Percentiles rank a stretch among this genome's conserved stretches.
These are phyloP conservation scores for Talaromyces sp. DNA, from an alignment of 2,329 filamentous ascomycete species.

Conservation along the genomic window DNA sequence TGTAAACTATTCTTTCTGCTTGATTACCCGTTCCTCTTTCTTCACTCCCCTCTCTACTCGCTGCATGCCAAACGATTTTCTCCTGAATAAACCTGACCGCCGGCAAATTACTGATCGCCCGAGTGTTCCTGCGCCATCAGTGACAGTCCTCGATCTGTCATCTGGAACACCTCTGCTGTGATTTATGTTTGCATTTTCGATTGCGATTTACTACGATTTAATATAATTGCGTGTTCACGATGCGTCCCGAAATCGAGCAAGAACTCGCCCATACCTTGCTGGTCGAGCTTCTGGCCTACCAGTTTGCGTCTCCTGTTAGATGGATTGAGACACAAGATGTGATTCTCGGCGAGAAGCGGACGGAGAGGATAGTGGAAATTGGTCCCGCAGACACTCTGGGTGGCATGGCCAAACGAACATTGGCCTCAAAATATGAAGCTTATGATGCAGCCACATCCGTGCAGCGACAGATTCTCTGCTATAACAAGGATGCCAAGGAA, in stretches of 20 bases:
- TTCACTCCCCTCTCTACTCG: constrained; percentile 15
- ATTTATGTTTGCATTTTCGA: constrained; percentile 11
- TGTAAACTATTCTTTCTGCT: constrained; percentile 14
- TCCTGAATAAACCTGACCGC: constrained; percentile 4
- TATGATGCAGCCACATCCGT: constrained; percentile 96
- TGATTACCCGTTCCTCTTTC: constrained; percentile 18
- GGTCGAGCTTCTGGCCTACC: constrained; percentile 97
- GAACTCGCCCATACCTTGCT: constrained; percentile 97
- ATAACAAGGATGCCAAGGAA: constrained; percentile 98
- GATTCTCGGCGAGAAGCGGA: constrained; percentile 90
- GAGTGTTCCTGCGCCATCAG: constrained; percentile 5
- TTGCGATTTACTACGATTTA: constrained; percentile 9
- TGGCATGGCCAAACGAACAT: constrained; percentile 92
- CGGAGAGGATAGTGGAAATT: constrained; percentile 95
- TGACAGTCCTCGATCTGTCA: constrained; percentile 4
- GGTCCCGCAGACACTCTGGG: constrained; percentile 95
- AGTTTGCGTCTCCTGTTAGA: constrained; percentile 96
- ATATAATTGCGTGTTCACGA: constrained; percentile 45
- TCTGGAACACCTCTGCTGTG: neutral
- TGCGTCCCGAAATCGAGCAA: constrained; percentile 99
- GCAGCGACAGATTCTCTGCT: constrained; percentile 95
- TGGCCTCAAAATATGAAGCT: constrained; percentile 96
- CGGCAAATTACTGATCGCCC: constrained; percentile 2
- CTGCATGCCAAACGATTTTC: constrained; percentile 1
- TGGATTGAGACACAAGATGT: constrained; percentile 99